A percentile compares a stretch with the other conserved stretches of the same genome.
These are phyloP conservation scores for Leishmania mexicana DNA, from an alignment of 208 protist genomes.

Conservation along the genomic window DNA sequence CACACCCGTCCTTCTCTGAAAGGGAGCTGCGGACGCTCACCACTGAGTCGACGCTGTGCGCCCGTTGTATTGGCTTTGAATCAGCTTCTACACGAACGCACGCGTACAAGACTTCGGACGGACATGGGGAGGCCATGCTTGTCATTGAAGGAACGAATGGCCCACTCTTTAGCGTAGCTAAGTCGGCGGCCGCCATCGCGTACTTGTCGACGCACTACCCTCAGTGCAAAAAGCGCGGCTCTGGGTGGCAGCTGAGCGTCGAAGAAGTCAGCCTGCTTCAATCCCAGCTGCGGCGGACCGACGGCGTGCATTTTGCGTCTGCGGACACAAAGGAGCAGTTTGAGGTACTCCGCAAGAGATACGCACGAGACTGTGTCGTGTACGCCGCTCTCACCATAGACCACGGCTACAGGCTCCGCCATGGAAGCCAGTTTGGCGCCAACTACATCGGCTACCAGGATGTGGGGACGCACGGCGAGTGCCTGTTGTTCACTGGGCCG, in stretches of 20 bases:
- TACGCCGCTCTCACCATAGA: slow-evolving; percentile 51
- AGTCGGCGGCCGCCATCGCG: not conserved
- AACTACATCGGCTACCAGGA: slow-evolving; percentile 67
- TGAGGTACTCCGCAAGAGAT: slow-evolving; percentile 9
- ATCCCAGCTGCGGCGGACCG: not conserved
- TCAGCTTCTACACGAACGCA: not conserved
- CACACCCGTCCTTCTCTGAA: not conserved
- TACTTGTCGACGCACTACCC: slow-evolving; percentile 38
- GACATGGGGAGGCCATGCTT: not conserved
- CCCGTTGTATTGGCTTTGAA: not conserved
- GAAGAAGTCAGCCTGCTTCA: slow-evolving; percentile 57
- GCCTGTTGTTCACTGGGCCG: slow-evolving; percentile 55
- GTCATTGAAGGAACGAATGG: slow-evolving; percentile 24
- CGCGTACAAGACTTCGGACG: too few relatives aligned
- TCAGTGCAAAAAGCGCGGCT: slow-evolving; percentile 54
- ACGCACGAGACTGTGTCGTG: slow-evolving; percentile 42
- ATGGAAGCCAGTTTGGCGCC: slow-evolving; percentile 68
- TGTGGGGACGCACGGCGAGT: slow-evolving; percentile 45
- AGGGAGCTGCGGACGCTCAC: not conserved
- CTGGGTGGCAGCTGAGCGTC: slow-evolving; percentile 54
- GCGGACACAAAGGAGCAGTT: slow-evolving; percentile 16
- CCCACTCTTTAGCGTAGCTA: slow-evolving; percentile 25
- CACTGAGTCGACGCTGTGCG: not conserved
- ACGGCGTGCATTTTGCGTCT: slow-evolving; percentile 33
- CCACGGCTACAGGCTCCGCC: slow-evolving; percentile 49